phyloP scores from a whole-genome alignment of 2,329 filamentous ascomycete genomes.

The Dactylellina cionopaga region DNA sequence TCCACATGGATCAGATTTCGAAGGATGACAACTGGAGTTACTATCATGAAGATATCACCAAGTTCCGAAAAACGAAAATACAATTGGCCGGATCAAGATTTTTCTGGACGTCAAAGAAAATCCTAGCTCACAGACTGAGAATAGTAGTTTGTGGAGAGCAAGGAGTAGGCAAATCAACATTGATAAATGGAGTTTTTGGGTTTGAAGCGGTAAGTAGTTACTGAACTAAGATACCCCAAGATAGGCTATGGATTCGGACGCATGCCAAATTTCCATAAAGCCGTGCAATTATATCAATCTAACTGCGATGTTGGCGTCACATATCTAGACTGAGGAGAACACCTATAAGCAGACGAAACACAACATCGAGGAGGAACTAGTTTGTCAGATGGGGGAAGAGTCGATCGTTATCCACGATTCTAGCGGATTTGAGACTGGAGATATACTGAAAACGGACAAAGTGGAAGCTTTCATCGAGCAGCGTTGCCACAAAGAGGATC shows the following conservation, averaged over 20 bases:
- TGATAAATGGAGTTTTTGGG: slow-evolving; percentile 8
- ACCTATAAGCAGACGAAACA: background rate
- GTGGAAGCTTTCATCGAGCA: slow-evolving; percentile 1
- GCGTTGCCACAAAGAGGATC: background rate
- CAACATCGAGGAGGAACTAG: slow-evolving; percentile 5
- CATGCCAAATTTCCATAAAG: too few species aligned
- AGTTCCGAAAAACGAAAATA: background rate
- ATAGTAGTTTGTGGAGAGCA: slow-evolving; percentile 5
- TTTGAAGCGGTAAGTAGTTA: background rate
- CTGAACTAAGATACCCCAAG: too few species aligned
- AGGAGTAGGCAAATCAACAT: slow-evolving; percentile 7
- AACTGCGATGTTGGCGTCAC: too few species aligned
- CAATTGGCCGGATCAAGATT: background rate
- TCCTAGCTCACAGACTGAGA: background rate
- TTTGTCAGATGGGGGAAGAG: slow-evolving; percentile 1
- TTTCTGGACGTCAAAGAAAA: slow-evolving; percentile 5
- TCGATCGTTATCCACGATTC: slow-evolving; percentile 19
- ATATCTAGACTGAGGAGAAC: background rate
- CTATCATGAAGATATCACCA: background rate
- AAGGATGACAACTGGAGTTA: background rate
- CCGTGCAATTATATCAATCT: too few species aligned
- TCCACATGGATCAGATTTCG: slow-evolving; percentile 5
- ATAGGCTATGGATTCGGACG: too few species aligned
- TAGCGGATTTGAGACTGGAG: slow-evolving; percentile 2
- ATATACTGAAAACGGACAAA: background rate